Conservation (phyloP, 352 stramenopile genomes). For the Blastocystis hominis region DNA sequence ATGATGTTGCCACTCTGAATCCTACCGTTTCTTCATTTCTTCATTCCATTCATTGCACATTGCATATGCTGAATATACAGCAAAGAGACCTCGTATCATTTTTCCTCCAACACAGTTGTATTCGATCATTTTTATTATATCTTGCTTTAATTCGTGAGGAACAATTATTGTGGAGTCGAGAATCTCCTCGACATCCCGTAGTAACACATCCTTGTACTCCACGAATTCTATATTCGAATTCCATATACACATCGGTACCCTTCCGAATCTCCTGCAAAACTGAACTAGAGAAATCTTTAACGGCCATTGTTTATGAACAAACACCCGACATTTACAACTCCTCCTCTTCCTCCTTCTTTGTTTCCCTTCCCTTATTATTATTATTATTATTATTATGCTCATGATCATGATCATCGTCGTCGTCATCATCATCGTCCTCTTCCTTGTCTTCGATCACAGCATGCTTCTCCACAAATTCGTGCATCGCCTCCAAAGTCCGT, state of each 20-base stretch:
- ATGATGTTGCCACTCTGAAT: neutral
- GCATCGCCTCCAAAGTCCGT: neutral
- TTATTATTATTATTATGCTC: too few species aligned
- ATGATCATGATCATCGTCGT: too few species aligned
- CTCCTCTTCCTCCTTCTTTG: neutral
- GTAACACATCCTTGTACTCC: neutral
- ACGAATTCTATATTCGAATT: neutral
- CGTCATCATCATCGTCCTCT: neutral
- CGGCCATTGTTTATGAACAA: neutral
- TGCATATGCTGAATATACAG: constrained; percentile 33
- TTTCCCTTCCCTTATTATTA: too few species aligned
- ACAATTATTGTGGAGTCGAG: neutral
- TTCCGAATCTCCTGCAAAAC: neutral
- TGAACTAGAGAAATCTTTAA: neutral
- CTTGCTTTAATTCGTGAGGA: neutral
- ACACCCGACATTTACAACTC: neutral
- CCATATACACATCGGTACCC: neutral
- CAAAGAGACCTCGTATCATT: constrained; percentile 24
- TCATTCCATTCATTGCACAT: neutral
- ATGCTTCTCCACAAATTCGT: neutral
- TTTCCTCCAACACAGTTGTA: constrained; percentile 16
- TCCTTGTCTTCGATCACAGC: neutral
- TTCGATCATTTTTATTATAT: neutral
- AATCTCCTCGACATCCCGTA: neutral
- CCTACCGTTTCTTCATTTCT: neutral